A percentile compares a stretch with the other conserved stretches of the same genome.
phyloP scores from a whole-genome alignment of 306 rosid species.

The Ormosia semicastrata region DNA sequence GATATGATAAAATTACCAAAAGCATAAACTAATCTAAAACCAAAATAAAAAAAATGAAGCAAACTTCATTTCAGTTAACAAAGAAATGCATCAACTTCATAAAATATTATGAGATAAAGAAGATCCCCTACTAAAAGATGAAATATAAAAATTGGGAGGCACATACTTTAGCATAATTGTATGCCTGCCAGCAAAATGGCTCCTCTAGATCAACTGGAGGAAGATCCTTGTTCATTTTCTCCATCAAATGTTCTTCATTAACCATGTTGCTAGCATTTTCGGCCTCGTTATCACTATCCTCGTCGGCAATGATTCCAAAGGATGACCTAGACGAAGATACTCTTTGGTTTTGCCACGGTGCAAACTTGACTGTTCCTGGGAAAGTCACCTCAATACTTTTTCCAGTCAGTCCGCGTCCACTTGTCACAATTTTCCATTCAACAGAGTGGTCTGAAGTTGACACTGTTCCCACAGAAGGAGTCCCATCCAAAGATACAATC shows the following conservation, averaged over 20 bases:
- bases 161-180: conserved; percentile 85
- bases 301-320: conserved; percentile 53
- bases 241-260: conserved; percentile 81
- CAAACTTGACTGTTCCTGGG: conserved; percentile 92
- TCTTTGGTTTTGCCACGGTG: conserved; percentile 74
- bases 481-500: conserved; percentile 85
- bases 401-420: conserved; percentile 89
- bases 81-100: neutral
- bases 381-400: conserved; percentile 95
- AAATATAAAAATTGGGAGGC: neutral
- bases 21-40: conserved; percentile 11
- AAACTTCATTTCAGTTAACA: conserved; percentile 11
- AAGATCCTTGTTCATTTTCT: conserved; percentile 90
- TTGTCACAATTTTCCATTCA: conserved; percentile 82
- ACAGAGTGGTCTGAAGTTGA: conserved; percentile 87
- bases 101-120: neutral
- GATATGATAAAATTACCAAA: conserved; percentile 10
- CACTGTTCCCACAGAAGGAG: conserved; percentile 89
- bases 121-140: conserved; percentile 5
- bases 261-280: conserved; percentile 68
- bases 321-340: conserved; percentile 43
- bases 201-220: conserved; percentile 95
- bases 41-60: neutral
- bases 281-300: conserved; percentile 78
- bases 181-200: conserved; percentile 99